Evolutionary conservation across 2,329 filamentous ascomycete genomes (phyloP).

Genomic region (Hymenotorrendiella dingleyae): DNA sequence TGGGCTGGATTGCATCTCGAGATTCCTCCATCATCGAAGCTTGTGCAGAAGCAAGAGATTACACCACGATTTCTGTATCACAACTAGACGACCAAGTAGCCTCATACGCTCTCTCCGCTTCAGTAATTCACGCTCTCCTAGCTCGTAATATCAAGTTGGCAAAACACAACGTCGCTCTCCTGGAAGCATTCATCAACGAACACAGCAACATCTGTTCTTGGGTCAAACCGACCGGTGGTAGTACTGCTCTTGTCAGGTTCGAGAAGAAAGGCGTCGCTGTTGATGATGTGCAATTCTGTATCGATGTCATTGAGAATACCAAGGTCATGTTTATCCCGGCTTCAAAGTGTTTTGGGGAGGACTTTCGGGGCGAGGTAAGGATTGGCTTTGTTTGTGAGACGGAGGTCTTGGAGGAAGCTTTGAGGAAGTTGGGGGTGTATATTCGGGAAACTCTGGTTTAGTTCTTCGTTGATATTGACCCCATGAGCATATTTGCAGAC

Average conservation of each 20-base stretch:
- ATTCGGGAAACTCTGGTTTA: slow-evolving; percentile 18
- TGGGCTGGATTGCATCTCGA: slow-evolving; percentile 76
- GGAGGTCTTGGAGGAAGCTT: slow-evolving; percentile 57
- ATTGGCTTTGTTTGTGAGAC: slow-evolving; percentile 73
- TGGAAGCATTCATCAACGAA: slow-evolving; percentile 62
- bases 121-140: slow-evolving; percentile 58
- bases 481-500: no score
- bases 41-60: slow-evolving; percentile 63
- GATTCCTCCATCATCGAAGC: slow-evolving; percentile 55
- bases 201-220: slow-evolving; percentile 61
- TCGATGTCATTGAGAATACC: slow-evolving; percentile 58
- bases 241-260: slow-evolving; percentile 73
- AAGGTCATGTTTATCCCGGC: slow-evolving; percentile 74
- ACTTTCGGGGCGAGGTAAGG: slow-evolving; percentile 70
- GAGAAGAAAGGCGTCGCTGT: slow-evolving; percentile 52
- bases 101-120: slow-evolving; percentile 61
- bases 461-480: no score
- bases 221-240: slow-evolving; percentile 71
- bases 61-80: slow-evolving; percentile 83
- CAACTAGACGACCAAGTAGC: slow-evolving; percentile 76
- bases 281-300: slow-evolving; percentile 67
- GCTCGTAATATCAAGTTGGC: slow-evolving; percentile 61
- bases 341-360: slow-evolving; percentile 64
- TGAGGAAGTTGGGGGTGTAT: slow-evolving; percentile 39
- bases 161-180: slow-evolving; percentile 57